Conservation (phyloP, 192 early-diverging fungal genomes). For the Entomortierella chlamydospora region DNA sequence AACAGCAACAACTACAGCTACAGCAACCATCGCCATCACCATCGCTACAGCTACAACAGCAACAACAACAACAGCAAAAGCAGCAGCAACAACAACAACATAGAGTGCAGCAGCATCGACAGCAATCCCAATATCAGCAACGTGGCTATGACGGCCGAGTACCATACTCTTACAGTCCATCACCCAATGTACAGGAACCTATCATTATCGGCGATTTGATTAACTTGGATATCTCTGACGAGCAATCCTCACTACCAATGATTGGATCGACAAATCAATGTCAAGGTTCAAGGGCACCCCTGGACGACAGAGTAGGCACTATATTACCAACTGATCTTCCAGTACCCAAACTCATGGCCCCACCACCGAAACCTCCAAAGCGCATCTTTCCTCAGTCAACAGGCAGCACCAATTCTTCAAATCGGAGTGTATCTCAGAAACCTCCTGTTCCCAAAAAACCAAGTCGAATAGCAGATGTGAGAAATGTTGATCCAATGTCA, state of each 20-base stretch:
- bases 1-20: neutral
- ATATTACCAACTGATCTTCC: neutral
- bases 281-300: no score
- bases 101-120: slow-evolving; percentile 6
- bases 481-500: neutral
- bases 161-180: neutral
- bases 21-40: no score
- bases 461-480: slow-evolving; percentile 1
- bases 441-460: slow-evolving; percentile 46
- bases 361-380: slow-evolving; percentile 44
- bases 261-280: no score
- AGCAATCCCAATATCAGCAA: neutral
- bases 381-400: slow-evolving; percentile 28
- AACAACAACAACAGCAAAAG: neutral
- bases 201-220: neutral
- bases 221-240: no score
- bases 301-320: neutral
- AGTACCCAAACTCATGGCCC: neutral
- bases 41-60: no score
- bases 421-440: slow-evolving; percentile 14
- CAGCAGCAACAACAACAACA: slow-evolving; percentile 1
- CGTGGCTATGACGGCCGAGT: neutral
- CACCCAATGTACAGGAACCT: neutral
- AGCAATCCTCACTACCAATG: no score
- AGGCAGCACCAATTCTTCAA: slow-evolving; percentile 44